Evolutionary conservation across 805 yeast genomes (phyloP), one percentile per base, ranked within the genome.

Genomic region (Lachancea thermotolerans): DNA sequence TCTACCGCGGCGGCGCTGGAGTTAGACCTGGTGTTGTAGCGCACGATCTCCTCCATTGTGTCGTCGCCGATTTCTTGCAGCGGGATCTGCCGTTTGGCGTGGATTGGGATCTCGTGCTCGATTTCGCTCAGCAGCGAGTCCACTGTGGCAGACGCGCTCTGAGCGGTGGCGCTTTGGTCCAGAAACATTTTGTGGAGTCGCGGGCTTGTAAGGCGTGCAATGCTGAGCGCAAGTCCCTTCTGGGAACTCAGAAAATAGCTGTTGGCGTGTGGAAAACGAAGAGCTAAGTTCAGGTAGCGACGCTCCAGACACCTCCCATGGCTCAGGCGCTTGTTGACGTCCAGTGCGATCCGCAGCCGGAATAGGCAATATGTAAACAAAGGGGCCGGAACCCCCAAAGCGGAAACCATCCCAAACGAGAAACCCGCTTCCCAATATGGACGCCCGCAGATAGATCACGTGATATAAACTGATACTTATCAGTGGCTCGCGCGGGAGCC

Each of bases 31-130:
- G 65, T 62, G 41, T 62, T 60, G 40, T 58, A 54, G 8, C 46
- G 48, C 1, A 59, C 61, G 16, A 60, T 46, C 57, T 55, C 52
- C 9, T 59, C 65, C 65, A 62, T 60, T 0, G 65, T 62, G 8
- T 60, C 65, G 25, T 60, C 64, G 4, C 64, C 65, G 11, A 60
- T 56, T 11, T 60, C 65, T 15, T 59, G 55, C 35, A 57, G 39
- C 2, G 65, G 58, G 10, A 59, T 29, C 35, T 54, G 55, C 48
- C 52, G 57, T 11, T 37, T 38, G 29, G 41, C 42, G 21, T 10
- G 27, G 10, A 21, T 34, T 5, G 46, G 46, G 50, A 62, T 50
- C 40, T 60, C 67, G 36, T 53, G 48, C 17, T 62, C 67, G 14
- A 62, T 61, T 41, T 61, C 66, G 29, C 55, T 55, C 31, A 62